Base-by-base conservation (phyloP, 192 early-diverging fungal genomes). In the Thoreauomyces humboldtii region DNA sequence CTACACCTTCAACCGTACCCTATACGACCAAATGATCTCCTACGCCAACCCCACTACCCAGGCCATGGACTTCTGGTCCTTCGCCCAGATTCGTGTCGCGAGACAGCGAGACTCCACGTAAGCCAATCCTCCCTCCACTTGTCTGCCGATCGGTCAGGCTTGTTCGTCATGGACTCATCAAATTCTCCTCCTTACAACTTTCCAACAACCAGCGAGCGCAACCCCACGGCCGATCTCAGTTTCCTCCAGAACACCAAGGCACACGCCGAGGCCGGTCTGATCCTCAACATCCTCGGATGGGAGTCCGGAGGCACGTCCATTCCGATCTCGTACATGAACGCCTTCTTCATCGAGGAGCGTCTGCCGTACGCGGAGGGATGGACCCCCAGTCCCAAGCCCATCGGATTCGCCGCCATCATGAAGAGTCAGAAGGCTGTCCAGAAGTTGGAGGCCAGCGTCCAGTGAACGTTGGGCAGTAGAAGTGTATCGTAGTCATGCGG, bases 361-460 rank as follows among this genome's bases (percentile, higher is more conserved):
- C 28, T 63, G 47, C 61, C 61, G 2, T 57, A 27, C 33, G 28
- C 27, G 29, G 61, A 63, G 36, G 61, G 61, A 17, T 63, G 61
- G 61, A 33, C 2, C 3, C 61, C 61, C n/a, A n/a, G n/a, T n/a
- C n/a, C n/a, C n/a, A n/a, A n/a, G n/a, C n/a, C n/a, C n/a, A n/a
- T n/a, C n/a, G n/a, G n/a, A n/a, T n/a, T n/a, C n/a, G n/a, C n/a
- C n/a, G n/a, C n/a, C n/a, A n/a, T n/a, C n/a, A n/a, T n/a, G n/a
- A n/a, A n/a, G n/a, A n/a, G n/a, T n/a, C n/a, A n/a, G n/a, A n/a
- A n/a, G n/a, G n/a, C n/a, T n/a, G n/a, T n/a, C n/a, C n/a, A n/a
- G n/a, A n/a, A n/a, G n/a, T n/a, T n/a, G n/a, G n/a, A n/a, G n/a
- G n/a, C n/a, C n/a, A n/a, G n/a, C n/a, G n/a, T n/a, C n/a, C n/a